Evolutionary conservation across 2,329 filamentous ascomycete genomes (phyloP).

Genomic region (Neocucurbitaria cava): DNA sequence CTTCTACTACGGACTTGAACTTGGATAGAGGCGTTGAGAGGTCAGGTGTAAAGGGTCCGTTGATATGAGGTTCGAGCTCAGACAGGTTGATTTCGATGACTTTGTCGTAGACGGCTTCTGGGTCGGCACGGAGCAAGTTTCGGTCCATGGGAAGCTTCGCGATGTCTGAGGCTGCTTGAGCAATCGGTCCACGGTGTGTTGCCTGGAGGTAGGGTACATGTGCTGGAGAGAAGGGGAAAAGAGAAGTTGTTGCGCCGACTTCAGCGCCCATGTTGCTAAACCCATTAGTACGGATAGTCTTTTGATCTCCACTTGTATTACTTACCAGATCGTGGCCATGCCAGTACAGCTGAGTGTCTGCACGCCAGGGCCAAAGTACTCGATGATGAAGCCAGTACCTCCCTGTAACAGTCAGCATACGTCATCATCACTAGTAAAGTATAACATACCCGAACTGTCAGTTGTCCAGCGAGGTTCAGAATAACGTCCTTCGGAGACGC

Average conservation of each 20-base stretch:
- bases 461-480: constrained; percentile 81
- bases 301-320: not conserved
- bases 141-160: constrained; percentile 63
- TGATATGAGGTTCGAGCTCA: constrained; percentile 91
- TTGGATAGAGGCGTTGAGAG: constrained; percentile 89
- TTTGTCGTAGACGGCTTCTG: constrained; percentile 86
- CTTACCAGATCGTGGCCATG: constrained; percentile 79
- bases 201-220: constrained; percentile 86
- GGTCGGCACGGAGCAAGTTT: constrained; percentile 77
- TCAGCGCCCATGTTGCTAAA: constrained; percentile 64
- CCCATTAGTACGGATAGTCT: constrained; percentile 1
- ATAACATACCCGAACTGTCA: constrained; percentile 75
- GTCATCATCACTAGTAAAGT: not conserved
- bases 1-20: constrained; percentile 83
- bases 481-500: constrained; percentile 96
- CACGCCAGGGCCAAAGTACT: constrained; percentile 91
- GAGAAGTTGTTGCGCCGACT: constrained; percentile 92
- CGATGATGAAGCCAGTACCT: constrained; percentile 92
- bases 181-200: constrained; percentile 78
- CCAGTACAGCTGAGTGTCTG: constrained; percentile 89
- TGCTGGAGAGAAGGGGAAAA: constrained; percentile 89
- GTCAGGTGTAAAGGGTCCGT: constrained; percentile 96
- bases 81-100: constrained; percentile 90
- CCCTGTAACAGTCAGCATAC: constrained; percentile 57
- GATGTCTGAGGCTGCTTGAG: constrained; percentile 69